phyloP scores from a whole-genome alignment of 2,329 filamentous ascomycete genomes.

The Ophiostoma tasmaniense region DNA sequence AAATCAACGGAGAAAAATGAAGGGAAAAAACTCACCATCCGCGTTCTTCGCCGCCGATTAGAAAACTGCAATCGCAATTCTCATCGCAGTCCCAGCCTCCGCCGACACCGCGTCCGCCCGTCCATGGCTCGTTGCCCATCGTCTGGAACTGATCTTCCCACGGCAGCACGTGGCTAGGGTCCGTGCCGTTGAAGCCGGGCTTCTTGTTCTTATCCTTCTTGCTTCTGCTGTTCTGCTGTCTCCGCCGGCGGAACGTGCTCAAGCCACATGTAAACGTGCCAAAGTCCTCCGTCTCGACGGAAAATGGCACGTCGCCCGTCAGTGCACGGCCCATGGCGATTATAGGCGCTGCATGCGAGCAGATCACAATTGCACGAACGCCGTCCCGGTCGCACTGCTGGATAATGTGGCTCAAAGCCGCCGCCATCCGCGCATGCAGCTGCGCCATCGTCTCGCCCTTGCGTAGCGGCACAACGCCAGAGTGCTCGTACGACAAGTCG shows the following conservation, averaged over 20 bases:
- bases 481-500: constrained; percentile 44
- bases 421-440: constrained; percentile 71
- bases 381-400: constrained; percentile 61
- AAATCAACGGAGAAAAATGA: neutral
- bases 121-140: constrained; percentile 38
- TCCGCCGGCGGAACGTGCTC: constrained; percentile 48
- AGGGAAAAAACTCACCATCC: constrained; percentile 21
- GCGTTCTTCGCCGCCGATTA: constrained; percentile 21
- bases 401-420: constrained; percentile 62
- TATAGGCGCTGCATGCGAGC: constrained; percentile 81
- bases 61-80: constrained; percentile 52
- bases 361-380: constrained; percentile 66
- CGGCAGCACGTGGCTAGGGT: constrained; percentile 12
- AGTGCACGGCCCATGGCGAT: constrained; percentile 78
- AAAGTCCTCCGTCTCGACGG: constrained; percentile 70
- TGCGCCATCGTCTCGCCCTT: constrained; percentile 72
- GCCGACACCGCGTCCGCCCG: constrained; percentile 50
- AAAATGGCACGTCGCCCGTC: constrained; percentile 67
- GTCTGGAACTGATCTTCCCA: constrained; percentile 19
- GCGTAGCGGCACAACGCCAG: constrained; percentile 57
- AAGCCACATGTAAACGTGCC: constrained; percentile 75
- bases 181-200: neutral
- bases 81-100: constrained; percentile 73
- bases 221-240: neutral
- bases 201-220: neutral